Percentiles rank a stretch among this genome's conserved stretches.
Conservation (phyloP, 1,139 yeast species). For the Taphrina flavorubra region DNA sequence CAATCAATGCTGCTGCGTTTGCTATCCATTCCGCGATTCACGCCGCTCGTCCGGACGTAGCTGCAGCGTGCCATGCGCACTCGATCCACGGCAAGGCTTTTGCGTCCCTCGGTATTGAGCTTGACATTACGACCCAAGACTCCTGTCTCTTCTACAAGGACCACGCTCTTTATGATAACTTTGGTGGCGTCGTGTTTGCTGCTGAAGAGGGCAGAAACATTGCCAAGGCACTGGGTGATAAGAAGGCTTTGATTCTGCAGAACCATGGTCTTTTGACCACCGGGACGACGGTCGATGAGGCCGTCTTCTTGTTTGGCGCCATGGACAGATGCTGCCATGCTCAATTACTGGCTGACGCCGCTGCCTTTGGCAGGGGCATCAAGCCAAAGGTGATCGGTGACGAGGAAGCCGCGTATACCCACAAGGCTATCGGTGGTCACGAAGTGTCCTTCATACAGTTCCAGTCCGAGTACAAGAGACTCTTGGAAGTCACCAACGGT, state of each 20-base stretch:
- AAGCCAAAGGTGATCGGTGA: constrained; percentile 58
- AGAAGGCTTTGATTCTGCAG: constrained; percentile 68
- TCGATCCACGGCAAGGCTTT: constrained; percentile 77
- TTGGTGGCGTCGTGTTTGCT: constrained; percentile 82
- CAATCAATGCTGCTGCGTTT: constrained; percentile 82
- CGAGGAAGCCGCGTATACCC: constrained; percentile 73
- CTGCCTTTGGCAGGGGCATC: constrained; percentile 52
- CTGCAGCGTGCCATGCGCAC: constrained; percentile 84
- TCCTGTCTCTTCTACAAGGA: constrained; percentile 69
- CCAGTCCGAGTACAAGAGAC: constrained; percentile 63
- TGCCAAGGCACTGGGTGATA: constrained; percentile 67
- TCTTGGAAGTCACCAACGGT: constrained; percentile 31
- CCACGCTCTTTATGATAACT: constrained; percentile 69
- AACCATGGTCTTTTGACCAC: constrained; percentile 82
- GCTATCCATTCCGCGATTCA: constrained; percentile 79
- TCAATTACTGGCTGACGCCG: constrained; percentile 70
- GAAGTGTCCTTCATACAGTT: constrained; percentile 74
- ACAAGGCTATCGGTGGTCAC: constrained; percentile 65
- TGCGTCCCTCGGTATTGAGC: constrained; percentile 69
- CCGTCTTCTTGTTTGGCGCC: constrained; percentile 71
- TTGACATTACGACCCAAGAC: constrained; percentile 83
- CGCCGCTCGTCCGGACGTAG: constrained; percentile 75
- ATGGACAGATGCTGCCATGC: constrained; percentile 73
- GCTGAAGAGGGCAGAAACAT: constrained; percentile 71
- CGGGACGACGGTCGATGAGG: constrained; percentile 80